Percentiles rank a stretch among this genome's conserved stretches.
phyloP scores from a whole-genome alignment of 1,139 yeast species.

The Arxiozyma heterogenica region DNA sequence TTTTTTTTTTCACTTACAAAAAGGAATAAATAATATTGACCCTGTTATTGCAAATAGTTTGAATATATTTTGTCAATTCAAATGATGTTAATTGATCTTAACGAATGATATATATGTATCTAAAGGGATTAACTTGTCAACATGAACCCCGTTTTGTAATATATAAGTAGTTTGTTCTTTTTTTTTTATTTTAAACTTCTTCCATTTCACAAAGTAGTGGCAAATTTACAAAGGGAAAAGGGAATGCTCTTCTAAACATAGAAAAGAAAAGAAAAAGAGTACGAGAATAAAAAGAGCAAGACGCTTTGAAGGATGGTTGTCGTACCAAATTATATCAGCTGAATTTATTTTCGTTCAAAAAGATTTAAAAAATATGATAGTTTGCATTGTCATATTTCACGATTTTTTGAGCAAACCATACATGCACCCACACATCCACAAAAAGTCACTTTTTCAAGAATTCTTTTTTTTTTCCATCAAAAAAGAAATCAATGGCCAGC shows the following conservation, averaged over 20 bases:
- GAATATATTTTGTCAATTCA: no score
- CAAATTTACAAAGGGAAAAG: background rate
- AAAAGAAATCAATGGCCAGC: background rate
- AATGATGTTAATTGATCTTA: background rate
- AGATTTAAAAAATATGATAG: no score
- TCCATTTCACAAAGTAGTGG: background rate
- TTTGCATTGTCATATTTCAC: no score
- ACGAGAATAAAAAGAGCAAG: no score
- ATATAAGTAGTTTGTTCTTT: background rate
- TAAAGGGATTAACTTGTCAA: background rate
- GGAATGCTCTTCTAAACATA: background rate
- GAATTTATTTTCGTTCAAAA: no score
- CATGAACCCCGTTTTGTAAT: background rate
- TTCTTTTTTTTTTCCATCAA: background rate
- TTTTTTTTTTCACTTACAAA: background rate
- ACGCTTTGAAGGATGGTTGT: no score
- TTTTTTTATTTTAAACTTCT: no score
- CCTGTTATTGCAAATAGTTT: background rate
- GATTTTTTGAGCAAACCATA: no score
- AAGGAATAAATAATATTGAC: background rate
- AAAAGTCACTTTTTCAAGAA: no score
- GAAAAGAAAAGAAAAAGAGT: no score
- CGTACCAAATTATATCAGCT: no score
- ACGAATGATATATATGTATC: background rate
- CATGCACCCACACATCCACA: no score